Evolutionary conservation across 257 asterid species (phyloP).

Genomic region (Paulownia fortunei): DNA sequence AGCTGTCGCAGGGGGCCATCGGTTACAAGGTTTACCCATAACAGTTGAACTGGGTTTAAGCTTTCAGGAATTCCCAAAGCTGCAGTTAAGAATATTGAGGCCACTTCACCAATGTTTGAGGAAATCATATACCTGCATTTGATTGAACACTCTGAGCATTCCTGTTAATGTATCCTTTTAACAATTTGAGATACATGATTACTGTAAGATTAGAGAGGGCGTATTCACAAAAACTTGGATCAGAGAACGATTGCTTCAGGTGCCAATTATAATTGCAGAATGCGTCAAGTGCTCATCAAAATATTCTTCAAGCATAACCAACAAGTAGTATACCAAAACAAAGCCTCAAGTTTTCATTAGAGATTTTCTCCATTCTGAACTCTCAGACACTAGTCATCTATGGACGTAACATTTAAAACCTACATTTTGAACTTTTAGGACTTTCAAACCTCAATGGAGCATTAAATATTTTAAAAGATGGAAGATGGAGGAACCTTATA

Average conservation of each 20-base stretch:
- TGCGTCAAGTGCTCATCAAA: too few relatives aligned
- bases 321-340: too few relatives aligned
- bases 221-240: too few relatives aligned
- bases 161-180: too few relatives aligned
- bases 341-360: too few relatives aligned
- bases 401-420: too few relatives aligned
- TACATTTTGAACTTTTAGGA: too few relatives aligned
- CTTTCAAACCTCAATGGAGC: too few relatives aligned
- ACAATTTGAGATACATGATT: neutral
- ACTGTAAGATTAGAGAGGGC: neutral
- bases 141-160: neutral
- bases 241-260: too few relatives aligned
- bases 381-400: too few relatives aligned
- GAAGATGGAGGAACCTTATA: slow-evolving; percentile 49
- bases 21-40: slow-evolving; percentile 76
- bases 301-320: too few relatives aligned
- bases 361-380: too few relatives aligned
- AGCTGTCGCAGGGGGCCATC: slow-evolving; percentile 88
- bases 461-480: neutral
- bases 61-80: slow-evolving; percentile 81
- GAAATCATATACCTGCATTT: slow-evolving; percentile 72
- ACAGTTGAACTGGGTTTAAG: slow-evolving; percentile 75
- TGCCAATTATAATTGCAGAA: neutral
- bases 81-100: slow-evolving; percentile 69
- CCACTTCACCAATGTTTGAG: slow-evolving; percentile 80